Evolutionary conservation across 148 eudicot species (phyloP).

Genomic region (Rhododendron ovatum): DNA sequence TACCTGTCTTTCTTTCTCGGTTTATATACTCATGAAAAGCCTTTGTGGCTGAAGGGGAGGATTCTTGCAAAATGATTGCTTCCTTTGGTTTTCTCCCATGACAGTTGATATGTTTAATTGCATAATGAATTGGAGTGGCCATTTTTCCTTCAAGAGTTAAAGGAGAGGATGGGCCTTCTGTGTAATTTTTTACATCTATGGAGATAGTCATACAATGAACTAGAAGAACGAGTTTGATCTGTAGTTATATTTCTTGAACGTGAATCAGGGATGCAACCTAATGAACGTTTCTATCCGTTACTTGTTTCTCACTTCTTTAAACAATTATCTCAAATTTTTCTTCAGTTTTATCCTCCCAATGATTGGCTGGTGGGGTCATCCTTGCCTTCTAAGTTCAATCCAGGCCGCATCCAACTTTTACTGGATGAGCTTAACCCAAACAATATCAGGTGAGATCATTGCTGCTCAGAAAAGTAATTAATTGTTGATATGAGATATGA

Average conservation of each 20-base stretch:
- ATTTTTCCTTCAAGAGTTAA: neutral
- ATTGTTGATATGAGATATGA: neutral
- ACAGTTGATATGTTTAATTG: neutral
- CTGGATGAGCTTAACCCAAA: slow-evolving; percentile 65
- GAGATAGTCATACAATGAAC: neutral
- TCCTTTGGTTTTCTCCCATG: neutral
- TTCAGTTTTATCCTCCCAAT: slow-evolving; percentile 74
- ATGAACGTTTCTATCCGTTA: neutral
- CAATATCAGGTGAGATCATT: slow-evolving; percentile 57
- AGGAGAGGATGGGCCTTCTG: neutral
- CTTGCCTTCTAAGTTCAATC: slow-evolving; percentile 72
- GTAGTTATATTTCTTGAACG: neutral
- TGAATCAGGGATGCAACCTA: neutral
- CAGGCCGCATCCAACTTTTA: slow-evolving; percentile 48
- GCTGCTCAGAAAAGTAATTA: neutral
- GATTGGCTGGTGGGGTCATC: slow-evolving; percentile 91
- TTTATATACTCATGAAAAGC: neutral
- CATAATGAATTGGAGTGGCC: neutral
- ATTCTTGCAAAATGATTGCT: neutral
- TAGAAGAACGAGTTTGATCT: neutral
- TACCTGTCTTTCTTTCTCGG: neutral
- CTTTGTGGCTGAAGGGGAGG: neutral
- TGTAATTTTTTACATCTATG: neutral
- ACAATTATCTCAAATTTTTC: slow-evolving; percentile 3
- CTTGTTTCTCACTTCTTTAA: neutral